Evolutionary conservation across 2,329 filamentous ascomycete genomes (phyloP).

Genomic region (Aspergillus sp.): DNA sequence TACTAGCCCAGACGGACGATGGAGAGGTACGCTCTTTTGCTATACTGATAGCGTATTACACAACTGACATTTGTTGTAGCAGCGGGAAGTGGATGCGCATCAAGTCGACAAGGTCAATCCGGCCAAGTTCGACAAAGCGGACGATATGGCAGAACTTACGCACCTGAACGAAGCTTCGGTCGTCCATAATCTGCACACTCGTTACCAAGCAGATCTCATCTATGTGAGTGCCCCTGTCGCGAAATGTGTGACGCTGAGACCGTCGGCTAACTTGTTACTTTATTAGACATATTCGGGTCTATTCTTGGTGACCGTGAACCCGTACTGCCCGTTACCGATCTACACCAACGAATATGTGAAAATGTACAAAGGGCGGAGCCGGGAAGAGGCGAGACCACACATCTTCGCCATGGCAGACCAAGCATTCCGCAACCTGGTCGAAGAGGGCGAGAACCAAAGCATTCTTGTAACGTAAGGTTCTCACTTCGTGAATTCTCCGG

Average conservation of each 20-base stretch:
- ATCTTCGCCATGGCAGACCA: slow-evolving; percentile 97
- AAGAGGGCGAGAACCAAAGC: slow-evolving; percentile 92
- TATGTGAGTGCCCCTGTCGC: slow-evolving; percentile 46
- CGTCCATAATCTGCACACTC: slow-evolving; percentile 89
- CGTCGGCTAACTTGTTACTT: slow-evolving; percentile 3
- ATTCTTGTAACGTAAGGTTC: slow-evolving; percentile 73
- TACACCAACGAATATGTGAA: slow-evolving; percentile 96
- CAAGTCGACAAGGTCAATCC: slow-evolving; percentile 98
- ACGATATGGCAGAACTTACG: slow-evolving; percentile 98
- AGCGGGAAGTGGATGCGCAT: slow-evolving; percentile 78
- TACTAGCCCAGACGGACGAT: slow-evolving; percentile 89
- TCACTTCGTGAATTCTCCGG: background rate
- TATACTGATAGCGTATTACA: background rate
- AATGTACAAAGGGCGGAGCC: slow-evolving; percentile 86
- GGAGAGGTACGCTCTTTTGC: slow-evolving; percentile 57
- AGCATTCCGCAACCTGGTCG: slow-evolving; percentile 89
- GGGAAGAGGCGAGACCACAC: slow-evolving; percentile 93
- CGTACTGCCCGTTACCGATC: slow-evolving; percentile 88
- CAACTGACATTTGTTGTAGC: slow-evolving; percentile 43
- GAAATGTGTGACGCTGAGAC: too few species aligned
- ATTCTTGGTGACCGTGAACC: slow-evolving; percentile 94
- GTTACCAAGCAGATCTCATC: slow-evolving; percentile 92
- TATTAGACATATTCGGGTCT: slow-evolving; percentile 83
- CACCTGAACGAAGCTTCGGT: slow-evolving; percentile 97
- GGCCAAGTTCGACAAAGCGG: slow-evolving; percentile 97